Conservation (phyloP, 208 protist species). For the Tritrichomonas musculus region DNA sequence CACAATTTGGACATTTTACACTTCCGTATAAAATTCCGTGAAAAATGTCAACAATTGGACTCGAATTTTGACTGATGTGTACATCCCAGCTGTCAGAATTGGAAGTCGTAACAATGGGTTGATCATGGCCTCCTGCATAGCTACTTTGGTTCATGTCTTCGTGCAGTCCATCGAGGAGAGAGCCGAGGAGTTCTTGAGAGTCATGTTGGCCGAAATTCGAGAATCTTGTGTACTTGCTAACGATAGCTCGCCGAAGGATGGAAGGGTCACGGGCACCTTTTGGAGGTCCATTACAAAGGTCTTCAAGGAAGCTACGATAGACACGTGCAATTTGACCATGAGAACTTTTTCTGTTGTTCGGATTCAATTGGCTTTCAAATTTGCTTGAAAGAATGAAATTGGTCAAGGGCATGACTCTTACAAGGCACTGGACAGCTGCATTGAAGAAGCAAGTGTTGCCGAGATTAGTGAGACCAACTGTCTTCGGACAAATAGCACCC, state of each 20-base stretch:
- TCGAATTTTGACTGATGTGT: no score
- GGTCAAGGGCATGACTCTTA: background rate
- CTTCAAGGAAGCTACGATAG: background rate
- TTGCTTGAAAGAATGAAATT: background rate
- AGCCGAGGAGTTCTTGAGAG: background rate
- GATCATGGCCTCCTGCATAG: constrained; percentile 48
- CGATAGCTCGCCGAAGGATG: background rate
- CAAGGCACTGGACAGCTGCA: background rate
- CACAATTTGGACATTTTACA: background rate
- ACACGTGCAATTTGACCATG: background rate
- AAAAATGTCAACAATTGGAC: background rate
- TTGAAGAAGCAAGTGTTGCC: background rate
- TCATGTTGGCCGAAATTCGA: background rate
- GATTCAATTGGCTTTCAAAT: background rate
- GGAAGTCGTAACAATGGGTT: constrained; percentile 30
- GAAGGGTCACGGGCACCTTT: background rate
- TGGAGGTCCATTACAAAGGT: background rate
- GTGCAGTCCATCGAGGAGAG: background rate
- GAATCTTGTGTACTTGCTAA: background rate
- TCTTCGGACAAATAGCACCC: background rate
- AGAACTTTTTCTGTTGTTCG: background rate
- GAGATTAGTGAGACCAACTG: background rate
- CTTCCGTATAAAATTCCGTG: background rate
- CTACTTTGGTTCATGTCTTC: background rate
- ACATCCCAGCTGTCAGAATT: constrained; percentile 30